These are phyloP conservation scores for Leucosporidium yakuticum DNA, from an alignment of 768 basidiomycete genomes.

Conservation along the genomic window DNA sequence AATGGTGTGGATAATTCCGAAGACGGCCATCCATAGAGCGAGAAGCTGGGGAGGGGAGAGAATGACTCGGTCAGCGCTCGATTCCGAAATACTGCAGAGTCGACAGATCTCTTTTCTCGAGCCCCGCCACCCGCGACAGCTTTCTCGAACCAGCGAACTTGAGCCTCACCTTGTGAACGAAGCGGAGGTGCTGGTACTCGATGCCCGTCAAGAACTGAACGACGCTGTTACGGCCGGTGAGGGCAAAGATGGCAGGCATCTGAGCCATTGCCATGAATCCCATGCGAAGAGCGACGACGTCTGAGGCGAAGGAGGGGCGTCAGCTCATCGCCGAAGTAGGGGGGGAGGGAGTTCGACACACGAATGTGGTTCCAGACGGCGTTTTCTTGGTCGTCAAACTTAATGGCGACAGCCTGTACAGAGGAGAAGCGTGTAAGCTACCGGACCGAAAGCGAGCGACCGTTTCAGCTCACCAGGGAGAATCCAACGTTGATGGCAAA, in stretches of 20 bases:
- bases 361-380: slow-evolving; percentile 13
- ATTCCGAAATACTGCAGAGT: no score
- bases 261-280: slow-evolving; percentile 31
- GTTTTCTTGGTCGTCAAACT: neutral
- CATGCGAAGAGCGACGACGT: slow-evolving; percentile 27
- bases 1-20: slow-evolving; percentile 22
- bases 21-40: slow-evolving; percentile 13
- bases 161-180: slow-evolving; percentile 14
- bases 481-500: slow-evolving; percentile 26
- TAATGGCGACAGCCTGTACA: neutral
- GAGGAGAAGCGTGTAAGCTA: no score
- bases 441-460: neutral
- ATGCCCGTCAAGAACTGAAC: slow-evolving; percentile 30
- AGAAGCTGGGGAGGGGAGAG: slow-evolving; percentile 1
- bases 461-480: slow-evolving; percentile 12
- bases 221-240: slow-evolving; percentile 28
- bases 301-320: no score
- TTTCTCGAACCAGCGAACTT: neutral
- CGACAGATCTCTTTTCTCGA: no score
- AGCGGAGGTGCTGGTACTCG: slow-evolving; percentile 26
- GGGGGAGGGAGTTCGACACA: no score
- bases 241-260: slow-evolving; percentile 24
- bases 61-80: neutral
- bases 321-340: no score
- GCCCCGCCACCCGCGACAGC: no score